Base-by-base conservation (phyloP, 352 stramenopile species). In the Phytophthora multivora region DNA sequence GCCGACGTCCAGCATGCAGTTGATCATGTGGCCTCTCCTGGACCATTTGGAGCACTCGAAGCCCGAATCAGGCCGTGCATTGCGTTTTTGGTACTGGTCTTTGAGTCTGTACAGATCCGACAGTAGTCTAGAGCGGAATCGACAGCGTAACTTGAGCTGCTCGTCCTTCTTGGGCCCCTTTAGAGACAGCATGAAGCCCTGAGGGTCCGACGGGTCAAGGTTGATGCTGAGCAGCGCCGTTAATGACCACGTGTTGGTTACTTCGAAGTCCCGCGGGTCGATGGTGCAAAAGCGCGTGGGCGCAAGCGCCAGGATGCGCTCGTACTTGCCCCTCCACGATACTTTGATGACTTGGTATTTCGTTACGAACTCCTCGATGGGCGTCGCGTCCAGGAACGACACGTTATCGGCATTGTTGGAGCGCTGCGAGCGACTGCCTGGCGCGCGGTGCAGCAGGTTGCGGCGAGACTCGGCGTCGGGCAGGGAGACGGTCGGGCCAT, bases 341-440 rank as follows among this genome's bases (percentile, higher is more conserved):
- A 79, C 54, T 67, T 96, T 96, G 46, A 91, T 73, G 31, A 93
- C 85, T 58, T 90, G 82, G 67, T 94, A 96, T 62, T 92, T 92
- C 57, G 85, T 73, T 16, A 93, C 73, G 51, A 86, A 93, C 55
- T 95, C 87, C 54, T 94, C 85, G 45, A 93, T 88, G 31, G 77
- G 81, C 26, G 81, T 57, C 7, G 49, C 9, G 13, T 26, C 49
- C 16, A 59, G n/a, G 51, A 77, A 67, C 11, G 58, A 51, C 21
- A 49, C 58, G 36, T 48, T 51, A n/a, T 56, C 40, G 6, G 23
- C 31, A 12, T 42, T 39, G 2, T 33, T 11, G 0, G 43, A 50
- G 19, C 52, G 66, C 23, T 61, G 59, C 6, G 36, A 56, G 42
- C 46, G 49, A 28, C 36, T 59, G 23, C 45, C 25, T 26, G 41